Evolutionary conservation across 2,329 filamentous ascomycete genomes (phyloP).

Genomic region (Paracamarosporium sp.): DNA sequence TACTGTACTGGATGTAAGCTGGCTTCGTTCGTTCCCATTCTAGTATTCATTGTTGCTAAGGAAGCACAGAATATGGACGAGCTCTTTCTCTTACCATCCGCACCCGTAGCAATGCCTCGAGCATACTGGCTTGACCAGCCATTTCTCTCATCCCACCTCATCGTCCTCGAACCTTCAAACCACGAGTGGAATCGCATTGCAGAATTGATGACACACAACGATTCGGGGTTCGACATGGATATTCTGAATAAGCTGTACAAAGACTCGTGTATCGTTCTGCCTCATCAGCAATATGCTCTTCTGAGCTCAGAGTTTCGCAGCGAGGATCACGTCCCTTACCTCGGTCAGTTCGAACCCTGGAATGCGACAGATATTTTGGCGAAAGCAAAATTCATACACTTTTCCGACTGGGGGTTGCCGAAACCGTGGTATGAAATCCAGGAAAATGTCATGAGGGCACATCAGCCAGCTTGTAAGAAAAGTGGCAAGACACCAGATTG

Average conservation of each 20-base stretch:
- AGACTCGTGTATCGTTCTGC: slow-evolving; percentile 62
- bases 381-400: not conserved
- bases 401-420: slow-evolving; percentile 66
- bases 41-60: too few relatives aligned
- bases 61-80: too few relatives aligned
- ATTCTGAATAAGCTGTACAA: slow-evolving; percentile 65
- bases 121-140: too few relatives aligned
- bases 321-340: not conserved
- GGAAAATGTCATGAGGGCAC: not conserved
- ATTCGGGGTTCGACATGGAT: slow-evolving; percentile 64
- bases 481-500: not conserved
- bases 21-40: too few relatives aligned
- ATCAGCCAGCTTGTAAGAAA: not conserved
- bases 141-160: too few relatives aligned
- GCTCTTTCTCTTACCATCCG: too few relatives aligned
- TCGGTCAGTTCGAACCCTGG: not conserved
- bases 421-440: slow-evolving; percentile 60
- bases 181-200: too few relatives aligned
- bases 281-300: slow-evolving; percentile 65
- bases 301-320: slow-evolving; percentile 51
- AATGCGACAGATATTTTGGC: not conserved
- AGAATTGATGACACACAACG: not conserved
- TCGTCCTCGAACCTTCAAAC: too few relatives aligned
- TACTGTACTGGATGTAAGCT: too few relatives aligned
- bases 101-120: too few relatives aligned